Base-by-base conservation (phyloP, 768 basidiomycete genomes). In the Termitomyces sp. region DNA sequence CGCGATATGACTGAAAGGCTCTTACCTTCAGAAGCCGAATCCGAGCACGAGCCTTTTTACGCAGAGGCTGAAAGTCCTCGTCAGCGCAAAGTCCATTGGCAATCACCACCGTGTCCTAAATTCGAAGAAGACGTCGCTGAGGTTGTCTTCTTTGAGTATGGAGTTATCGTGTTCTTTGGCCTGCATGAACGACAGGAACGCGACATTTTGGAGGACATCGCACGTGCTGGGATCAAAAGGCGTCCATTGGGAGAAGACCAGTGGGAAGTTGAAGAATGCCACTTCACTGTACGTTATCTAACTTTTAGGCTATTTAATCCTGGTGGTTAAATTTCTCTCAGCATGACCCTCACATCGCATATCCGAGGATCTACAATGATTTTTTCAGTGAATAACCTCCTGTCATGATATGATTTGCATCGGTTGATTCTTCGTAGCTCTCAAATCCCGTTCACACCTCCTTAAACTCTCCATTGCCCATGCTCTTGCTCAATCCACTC, bases 181-280 rank as follows among this genome's bases (percentile, higher is more conserved):
- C 77, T 98, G 53, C 71, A 79, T 2, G 93, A 94, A 67, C 67
- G 72, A 4, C 85, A 95, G 66, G 95, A 98, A 73, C 79, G 77
- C 58, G 83, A 85, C 61, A 85, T 98, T 43, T 69, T 98, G 43
- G 94, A 96, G 57, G 95, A 98, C 67, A 74, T 94, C 18, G 80
- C 84, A 5, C 79, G 76, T 39, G 92, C 90, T 0, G 87, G 87
- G 2, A 78, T 86, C 1, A 75, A 92, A 76, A 81, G 79, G 54
- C 72, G 88, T 43, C 77, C 76, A 52, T 74, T 88, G 41, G 69
- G 70, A 8, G 83, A 91, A 67, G 81, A 79, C 10, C 81, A 88
- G 61, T 95, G 94, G 94, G 93, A 97, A 67, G 78, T 95, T 20
- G 95, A 98, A 69, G 88, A 94, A 65, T 96, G 90, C 63, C 94